Evolutionary conservation across 768 basidiomycete species (phyloP).

Genomic region (Rhizopogon roseolus): DNA sequence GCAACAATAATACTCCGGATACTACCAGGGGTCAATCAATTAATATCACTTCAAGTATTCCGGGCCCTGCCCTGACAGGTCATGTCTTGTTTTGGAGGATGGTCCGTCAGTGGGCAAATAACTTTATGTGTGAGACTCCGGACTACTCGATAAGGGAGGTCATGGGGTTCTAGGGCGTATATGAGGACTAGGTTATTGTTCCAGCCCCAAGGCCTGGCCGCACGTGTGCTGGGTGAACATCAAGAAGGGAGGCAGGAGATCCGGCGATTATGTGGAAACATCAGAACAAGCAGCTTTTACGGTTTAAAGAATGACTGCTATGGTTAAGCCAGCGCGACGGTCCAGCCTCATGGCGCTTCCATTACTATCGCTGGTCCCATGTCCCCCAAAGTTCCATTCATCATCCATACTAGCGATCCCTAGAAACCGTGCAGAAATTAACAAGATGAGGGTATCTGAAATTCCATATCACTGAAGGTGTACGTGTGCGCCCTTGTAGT

Average conservation of each 20-base stretch:
- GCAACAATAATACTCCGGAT: not conserved
- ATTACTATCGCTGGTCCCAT: not conserved
- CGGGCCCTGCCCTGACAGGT: not conserved
- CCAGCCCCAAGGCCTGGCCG: not conserved
- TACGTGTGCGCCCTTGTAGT: too few species aligned
- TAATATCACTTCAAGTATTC: not conserved
- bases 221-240: not conserved
- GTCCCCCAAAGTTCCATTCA: not conserved
- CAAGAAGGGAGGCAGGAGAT: not conserved
- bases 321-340: not conserved
- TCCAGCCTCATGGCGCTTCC: not conserved
- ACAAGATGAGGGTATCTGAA: not conserved
- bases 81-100: not conserved
- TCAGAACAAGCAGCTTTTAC: too few species aligned
- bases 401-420: not conserved
- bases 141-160: not conserved
- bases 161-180: not conserved
- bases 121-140: not conserved
- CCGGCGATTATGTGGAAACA: not conserved
- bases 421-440: not conserved
- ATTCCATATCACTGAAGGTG: not conserved
- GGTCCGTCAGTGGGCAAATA: conserved; percentile 1
- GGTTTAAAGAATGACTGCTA: not conserved
- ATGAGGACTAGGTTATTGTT: not conserved
- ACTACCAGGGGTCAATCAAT: not conserved